Percentiles rank a stretch among this genome's conserved stretches.
These are phyloP conservation scores for Selaginella moellendorffii DNA, from an alignment of 75 land plant genomes.

Conservation along the genomic window DNA sequence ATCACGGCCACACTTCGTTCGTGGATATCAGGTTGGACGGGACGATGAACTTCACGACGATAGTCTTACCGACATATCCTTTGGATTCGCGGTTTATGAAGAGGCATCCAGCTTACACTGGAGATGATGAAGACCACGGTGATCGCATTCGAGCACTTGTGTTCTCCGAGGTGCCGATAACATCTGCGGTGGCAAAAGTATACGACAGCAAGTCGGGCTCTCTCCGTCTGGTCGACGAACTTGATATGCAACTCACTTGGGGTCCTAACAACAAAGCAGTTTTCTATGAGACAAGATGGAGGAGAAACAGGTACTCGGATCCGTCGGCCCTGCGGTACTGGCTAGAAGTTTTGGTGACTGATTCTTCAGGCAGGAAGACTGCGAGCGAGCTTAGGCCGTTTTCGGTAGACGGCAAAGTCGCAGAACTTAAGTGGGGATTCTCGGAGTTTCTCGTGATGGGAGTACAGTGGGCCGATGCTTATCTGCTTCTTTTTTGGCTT, in stretches of 20 bases:
- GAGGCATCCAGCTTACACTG: constrained; percentile 14
- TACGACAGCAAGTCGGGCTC: constrained; percentile 41
- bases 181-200: constrained; percentile 42
- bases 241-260: constrained; percentile 28
- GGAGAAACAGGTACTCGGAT: constrained; percentile 45
- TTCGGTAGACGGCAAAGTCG: constrained; percentile 46
- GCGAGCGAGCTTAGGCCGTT: constrained; percentile 48
- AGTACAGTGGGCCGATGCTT: constrained; percentile 44
- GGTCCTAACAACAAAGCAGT: constrained; percentile 23
- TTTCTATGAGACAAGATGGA: constrained; percentile 51
- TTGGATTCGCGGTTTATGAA: constrained; percentile 72
- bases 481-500: constrained; percentile 43
- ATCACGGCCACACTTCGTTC: constrained; percentile 68
- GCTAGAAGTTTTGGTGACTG: constrained; percentile 48
- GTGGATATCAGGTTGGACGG: constrained; percentile 60
- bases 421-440: constrained; percentile 41
- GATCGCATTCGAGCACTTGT: constrained; percentile 53
- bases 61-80: constrained; percentile 84
- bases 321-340: constrained; percentile 44
- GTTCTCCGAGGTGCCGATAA: constrained; percentile 40
- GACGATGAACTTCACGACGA: constrained; percentile 32
- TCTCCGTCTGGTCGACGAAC: constrained; percentile 30
- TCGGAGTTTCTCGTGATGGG: constrained; percentile 78
- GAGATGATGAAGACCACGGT: constrained; percentile 14
- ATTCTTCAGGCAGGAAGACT: constrained; percentile 26